A percentile compares a stretch with the other conserved stretches of the same genome.
Evolutionary conservation across 1,284 basidiomycete species (phyloP).

Genomic region (Porodaedalea pini): DNA sequence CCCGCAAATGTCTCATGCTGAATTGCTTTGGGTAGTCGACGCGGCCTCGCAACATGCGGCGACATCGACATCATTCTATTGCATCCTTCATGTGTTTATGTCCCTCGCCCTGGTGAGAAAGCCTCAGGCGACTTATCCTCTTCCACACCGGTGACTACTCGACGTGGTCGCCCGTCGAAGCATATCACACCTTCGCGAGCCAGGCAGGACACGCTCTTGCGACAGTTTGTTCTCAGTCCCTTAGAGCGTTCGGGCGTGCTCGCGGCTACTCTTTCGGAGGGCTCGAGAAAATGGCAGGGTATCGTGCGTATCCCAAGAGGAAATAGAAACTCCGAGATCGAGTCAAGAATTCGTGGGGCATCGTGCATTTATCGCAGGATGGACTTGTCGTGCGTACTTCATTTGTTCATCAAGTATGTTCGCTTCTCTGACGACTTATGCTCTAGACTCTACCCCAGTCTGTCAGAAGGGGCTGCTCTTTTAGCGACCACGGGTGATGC

Average conservation of each 20-base stretch:
- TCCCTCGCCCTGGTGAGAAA: constrained; percentile 17
- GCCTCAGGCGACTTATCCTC: constrained; percentile 11
- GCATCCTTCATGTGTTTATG: constrained; percentile 24
- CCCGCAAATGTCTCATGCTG: too few relatives aligned
- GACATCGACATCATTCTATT: constrained; percentile 27
- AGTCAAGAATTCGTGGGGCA: background rate
- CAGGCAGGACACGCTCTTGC: constrained; percentile 13
- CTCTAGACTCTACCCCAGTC: constrained; percentile 27
- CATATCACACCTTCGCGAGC: constrained; percentile 19
- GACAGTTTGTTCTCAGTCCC: constrained; percentile 19
- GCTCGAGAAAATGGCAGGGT: constrained; percentile 24
- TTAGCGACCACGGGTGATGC: constrained; percentile 30
- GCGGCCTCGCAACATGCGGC: constrained; percentile 21
- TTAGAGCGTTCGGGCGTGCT: constrained; percentile 22
- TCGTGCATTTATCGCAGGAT: constrained; percentile 18
- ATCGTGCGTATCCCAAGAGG: constrained; percentile 21
- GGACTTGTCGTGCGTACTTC: constrained; percentile 20
- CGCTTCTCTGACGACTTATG: background rate
- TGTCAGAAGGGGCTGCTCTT: constrained; percentile 28
- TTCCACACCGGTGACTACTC: constrained; percentile 4
- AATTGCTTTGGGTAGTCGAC: constrained; percentile 25
- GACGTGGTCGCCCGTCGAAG: constrained; percentile 5
- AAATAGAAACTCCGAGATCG: constrained; percentile 1
- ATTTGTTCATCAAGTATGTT: background rate
- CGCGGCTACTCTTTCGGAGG: constrained; percentile 16